These are phyloP conservation scores for Lophiostoma macrostomum DNA, from an alignment of 495 filamentous ascomycete genomes.

Conservation along the genomic window DNA sequence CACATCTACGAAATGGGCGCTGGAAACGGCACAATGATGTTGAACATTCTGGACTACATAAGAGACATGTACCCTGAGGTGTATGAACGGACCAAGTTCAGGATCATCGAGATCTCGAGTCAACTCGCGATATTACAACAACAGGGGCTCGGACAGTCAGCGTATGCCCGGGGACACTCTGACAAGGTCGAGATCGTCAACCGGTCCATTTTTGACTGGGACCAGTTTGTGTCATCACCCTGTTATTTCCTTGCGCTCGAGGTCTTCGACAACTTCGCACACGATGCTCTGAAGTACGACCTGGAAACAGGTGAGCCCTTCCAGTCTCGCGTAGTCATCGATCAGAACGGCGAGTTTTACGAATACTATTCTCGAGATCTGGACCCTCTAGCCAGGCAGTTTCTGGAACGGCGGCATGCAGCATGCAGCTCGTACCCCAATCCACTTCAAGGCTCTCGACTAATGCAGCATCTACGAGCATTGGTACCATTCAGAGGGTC, in stretches of 20 bases:
- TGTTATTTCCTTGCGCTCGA: conserved; percentile 99
- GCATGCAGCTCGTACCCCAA: conserved; percentile 57
- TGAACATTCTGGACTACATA: conserved; percentile 96
- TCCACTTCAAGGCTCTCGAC: conserved; percentile 52
- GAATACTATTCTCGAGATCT: conserved; percentile 80
- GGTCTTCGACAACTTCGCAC: conserved; percentile 97
- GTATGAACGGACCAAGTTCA: conserved; percentile 90
- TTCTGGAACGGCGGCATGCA: conserved; percentile 70
- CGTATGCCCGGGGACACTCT: conserved; percentile 67
- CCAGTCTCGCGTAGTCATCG: conserved; percentile 84
- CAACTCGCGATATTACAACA: conserved; percentile 74
- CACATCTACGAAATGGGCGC: conserved; percentile 99
- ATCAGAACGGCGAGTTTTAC: conserved; percentile 81
- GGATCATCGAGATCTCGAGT: conserved; percentile 90
- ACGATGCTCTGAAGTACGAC: conserved; percentile 91
- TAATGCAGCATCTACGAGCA: conserved; percentile 56
- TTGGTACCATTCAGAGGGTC: conserved; percentile 68
- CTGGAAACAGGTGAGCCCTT: conserved; percentile 67
- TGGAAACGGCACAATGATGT: conserved; percentile 95
- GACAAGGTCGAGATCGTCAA: conserved; percentile 92
- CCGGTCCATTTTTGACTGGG: conserved; percentile 91
- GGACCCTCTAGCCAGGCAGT: conserved; percentile 80
- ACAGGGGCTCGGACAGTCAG: conserved; percentile 61
- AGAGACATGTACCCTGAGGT: conserved; percentile 84
- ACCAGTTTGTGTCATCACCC: conserved; percentile 74